Percentiles rank a stretch among this genome's conserved stretches.
phyloP scores from a whole-genome alignment of 345 rosid genomes.

The Cardamine occulta region DNA sequence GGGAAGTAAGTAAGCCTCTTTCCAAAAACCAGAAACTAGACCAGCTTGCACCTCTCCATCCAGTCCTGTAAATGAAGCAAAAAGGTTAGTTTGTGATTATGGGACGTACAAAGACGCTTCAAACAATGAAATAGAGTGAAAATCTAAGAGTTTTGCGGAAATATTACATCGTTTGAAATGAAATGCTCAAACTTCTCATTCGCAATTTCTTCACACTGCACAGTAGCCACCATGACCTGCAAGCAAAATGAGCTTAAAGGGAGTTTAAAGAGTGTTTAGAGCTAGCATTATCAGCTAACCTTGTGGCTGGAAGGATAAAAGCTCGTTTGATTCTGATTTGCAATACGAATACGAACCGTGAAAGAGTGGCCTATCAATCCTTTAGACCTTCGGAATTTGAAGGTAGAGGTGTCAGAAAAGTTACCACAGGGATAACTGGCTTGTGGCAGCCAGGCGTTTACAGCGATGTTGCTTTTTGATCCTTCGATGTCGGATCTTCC shows the following conservation, averaged over 20 bases:
- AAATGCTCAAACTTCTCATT: conserved; percentile 71
- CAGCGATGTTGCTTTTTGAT: too few species aligned
- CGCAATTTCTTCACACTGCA: conserved; percentile 97
- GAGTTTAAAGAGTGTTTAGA: not conserved
- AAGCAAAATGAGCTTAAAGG: conserved; percentile 35
- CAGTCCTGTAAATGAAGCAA: conserved; percentile 54
- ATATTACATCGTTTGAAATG: conserved; percentile 62
- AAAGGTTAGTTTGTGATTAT: conserved; percentile 4
- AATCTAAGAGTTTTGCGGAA: not conserved
- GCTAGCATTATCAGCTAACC: conserved; percentile 53
- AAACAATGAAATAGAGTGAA: conserved; percentile 9
- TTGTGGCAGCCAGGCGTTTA: too few species aligned
- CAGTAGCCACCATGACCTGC: conserved; percentile 99
- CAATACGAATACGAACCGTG: too few species aligned
- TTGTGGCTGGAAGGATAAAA: conserved; percentile 99
- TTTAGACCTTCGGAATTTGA: too few species aligned
- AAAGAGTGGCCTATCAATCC: too few species aligned
- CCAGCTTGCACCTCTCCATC: conserved; percentile 74
- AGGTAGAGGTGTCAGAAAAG: too few species aligned
- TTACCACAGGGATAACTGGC: too few species aligned
- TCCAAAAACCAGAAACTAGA: conserved; percentile 76
- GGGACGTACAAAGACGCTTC: conserved; percentile 19
- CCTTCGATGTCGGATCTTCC: too few species aligned
- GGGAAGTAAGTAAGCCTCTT: conserved; percentile 62
- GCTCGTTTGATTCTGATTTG: too few species aligned